Evolutionary conservation across 2,329 filamentous ascomycete species (phyloP).

Genomic region (Exophiala bonariae): DNA sequence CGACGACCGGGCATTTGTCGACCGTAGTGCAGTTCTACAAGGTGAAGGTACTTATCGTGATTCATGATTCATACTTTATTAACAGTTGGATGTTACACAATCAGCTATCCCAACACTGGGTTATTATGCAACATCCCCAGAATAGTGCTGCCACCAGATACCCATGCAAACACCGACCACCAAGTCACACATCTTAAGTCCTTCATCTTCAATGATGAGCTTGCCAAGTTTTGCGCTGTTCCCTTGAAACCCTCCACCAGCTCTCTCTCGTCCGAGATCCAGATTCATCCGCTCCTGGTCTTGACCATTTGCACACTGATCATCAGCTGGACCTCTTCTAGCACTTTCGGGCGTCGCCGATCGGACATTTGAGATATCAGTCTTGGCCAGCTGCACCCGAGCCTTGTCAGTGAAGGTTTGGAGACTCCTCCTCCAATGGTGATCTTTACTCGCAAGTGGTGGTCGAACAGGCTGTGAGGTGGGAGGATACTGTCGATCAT

Average conservation of each 20-base stretch:
- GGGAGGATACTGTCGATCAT: slow-evolving; percentile 7
- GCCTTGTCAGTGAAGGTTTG: slow-evolving; percentile 23
- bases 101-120: too few relatives aligned
- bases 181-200: slow-evolving; percentile 92
- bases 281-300: slow-evolving; percentile 57
- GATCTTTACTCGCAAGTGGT: slow-evolving; percentile 13
- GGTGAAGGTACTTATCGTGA: too few relatives aligned
- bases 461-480: not conserved
- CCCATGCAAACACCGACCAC: slow-evolving; percentile 88
- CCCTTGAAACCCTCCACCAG: slow-evolving; percentile 81
- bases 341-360: too few relatives aligned
- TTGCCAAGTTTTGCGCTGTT: slow-evolving; percentile 92
- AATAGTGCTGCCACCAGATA: slow-evolving; percentile 90
- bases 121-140: slow-evolving; percentile 41
- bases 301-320: not conserved
- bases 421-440: slow-evolving; percentile 26
- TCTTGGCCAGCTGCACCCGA: slow-evolving; percentile 17
- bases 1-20: too few relatives aligned
- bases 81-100: too few relatives aligned
- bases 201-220: slow-evolving; percentile 83
- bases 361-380: slow-evolving; percentile 1
- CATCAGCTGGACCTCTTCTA: too few relatives aligned
- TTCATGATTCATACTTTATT: too few relatives aligned
- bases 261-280: slow-evolving; percentile 75
- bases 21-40: too few relatives aligned